These are phyloP conservation scores for Paramecium octaurelia DNA, from an alignment of 73 alveolate species.

Conservation along the genomic window DNA sequence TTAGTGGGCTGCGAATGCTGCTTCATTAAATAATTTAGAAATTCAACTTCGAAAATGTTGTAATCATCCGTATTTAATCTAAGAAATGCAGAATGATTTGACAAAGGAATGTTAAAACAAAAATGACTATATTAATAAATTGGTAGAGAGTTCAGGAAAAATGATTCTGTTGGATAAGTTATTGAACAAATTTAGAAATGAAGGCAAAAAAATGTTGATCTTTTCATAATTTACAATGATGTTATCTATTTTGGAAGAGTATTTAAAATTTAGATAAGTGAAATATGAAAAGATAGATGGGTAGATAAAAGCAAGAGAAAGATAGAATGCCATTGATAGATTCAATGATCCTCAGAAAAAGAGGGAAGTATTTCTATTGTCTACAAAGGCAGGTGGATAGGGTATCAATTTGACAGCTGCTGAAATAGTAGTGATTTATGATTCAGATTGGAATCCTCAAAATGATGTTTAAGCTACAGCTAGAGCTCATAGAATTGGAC, in stretches of 20 bases:
- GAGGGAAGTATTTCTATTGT: slow-evolving; percentile 90
- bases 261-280: slow-evolving; percentile 74
- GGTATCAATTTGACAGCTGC: slow-evolving; percentile 98
- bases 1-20: slow-evolving; percentile 74
- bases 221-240: slow-evolving; percentile 96
- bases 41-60: slow-evolving; percentile 95
- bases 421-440: slow-evolving; percentile 97
- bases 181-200: slow-evolving; percentile 75
- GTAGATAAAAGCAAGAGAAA: slow-evolving; percentile 88
- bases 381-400: slow-evolving; percentile 98
- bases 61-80: slow-evolving; percentile 90
- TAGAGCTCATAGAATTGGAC: slow-evolving; percentile 99
- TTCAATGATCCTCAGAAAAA: slow-evolving; percentile 90
- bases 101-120: slow-evolving; percentile 62
- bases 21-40: slow-evolving; percentile 81
- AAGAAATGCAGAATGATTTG: slow-evolving; percentile 85
- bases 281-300: slow-evolving; percentile 95
- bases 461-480: slow-evolving; percentile 98
- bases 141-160: slow-evolving; percentile 88
- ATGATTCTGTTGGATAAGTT: slow-evolving; percentile 86
- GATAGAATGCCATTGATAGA: slow-evolving; percentile 90
- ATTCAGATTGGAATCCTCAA: slow-evolving; percentile 99
- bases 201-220: slow-evolving; percentile 92
- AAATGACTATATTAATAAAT: slow-evolving; percentile 66
- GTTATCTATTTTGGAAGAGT: slow-evolving; percentile 90